Conservation (phyloP, 768 basidiomycete genomes). For the Pulveroboletus sp. region DNA sequence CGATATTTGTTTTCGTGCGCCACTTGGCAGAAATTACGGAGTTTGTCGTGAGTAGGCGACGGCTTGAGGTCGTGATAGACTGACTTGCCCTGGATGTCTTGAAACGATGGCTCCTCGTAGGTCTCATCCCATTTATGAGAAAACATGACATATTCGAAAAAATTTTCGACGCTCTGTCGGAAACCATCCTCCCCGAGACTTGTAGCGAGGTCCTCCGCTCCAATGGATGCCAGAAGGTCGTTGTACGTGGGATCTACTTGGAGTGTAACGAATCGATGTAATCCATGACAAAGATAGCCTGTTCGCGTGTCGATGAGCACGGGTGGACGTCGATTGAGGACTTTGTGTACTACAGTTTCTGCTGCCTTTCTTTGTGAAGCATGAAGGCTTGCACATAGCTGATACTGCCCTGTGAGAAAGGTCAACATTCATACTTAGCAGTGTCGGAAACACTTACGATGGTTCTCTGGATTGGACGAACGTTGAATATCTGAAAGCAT, state of each 20-base stretch:
- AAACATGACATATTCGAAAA: conserved; percentile 11
- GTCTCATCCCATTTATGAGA: conserved; percentile 8
- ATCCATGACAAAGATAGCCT: conserved; percentile 1
- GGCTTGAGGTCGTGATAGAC: conserved; percentile 1
- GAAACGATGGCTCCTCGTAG: neutral
- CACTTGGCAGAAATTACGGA: neutral
- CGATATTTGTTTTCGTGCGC: neutral
- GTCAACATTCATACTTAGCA: neutral
- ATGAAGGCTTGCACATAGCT: neutral
- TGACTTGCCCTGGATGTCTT: neutral
- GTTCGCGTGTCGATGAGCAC: conserved; percentile 6
- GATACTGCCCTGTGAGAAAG: neutral
- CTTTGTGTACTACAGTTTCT: neutral
- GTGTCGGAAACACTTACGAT: neutral
- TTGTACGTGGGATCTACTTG: neutral
- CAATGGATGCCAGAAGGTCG: neutral
- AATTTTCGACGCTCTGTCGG: neutral
- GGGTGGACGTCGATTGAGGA: neutral
- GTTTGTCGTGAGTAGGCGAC: conserved; percentile 2
- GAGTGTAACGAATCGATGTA: conserved; percentile 3
- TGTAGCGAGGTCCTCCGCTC: no score
- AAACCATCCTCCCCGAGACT: neutral
- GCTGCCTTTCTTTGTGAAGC: neutral
- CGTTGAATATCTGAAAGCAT: conserved; percentile 3
- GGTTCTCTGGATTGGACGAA: neutral